phyloP scores from a whole-genome alignment of 345 rosid genomes.

The Acer campestre region DNA sequence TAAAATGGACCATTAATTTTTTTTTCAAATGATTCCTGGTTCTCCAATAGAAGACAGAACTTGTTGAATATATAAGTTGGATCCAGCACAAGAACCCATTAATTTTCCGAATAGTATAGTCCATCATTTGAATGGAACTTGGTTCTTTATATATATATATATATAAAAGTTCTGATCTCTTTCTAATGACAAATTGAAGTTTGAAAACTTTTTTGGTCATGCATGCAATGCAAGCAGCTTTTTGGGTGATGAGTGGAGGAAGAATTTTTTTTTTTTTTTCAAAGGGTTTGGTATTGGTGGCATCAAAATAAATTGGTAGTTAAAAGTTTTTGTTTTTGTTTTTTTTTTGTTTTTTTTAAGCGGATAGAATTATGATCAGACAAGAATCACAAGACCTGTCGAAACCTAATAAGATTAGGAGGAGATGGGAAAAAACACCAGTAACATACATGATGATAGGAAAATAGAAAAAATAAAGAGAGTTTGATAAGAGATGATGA shows the following conservation, averaged over 20 bases:
- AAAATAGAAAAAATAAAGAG: background rate
- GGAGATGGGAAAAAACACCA: background rate
- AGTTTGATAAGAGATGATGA: background rate
- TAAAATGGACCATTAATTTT: conserved; percentile 22
- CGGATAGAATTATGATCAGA: too few relatives aligned
- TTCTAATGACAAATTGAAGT: conserved; percentile 14
- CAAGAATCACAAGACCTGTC: too few relatives aligned
- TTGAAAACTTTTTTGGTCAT: conserved; percentile 18
- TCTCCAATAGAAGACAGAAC: conserved; percentile 22
- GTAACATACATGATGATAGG: background rate
- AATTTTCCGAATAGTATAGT: conserved; percentile 7
- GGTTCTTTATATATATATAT: background rate
- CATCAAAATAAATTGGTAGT: background rate
- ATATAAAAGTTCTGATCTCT: background rate
- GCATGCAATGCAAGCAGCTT: conserved; percentile 14
- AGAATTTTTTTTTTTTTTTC: conserved; percentile 11
- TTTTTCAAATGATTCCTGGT: conserved; percentile 18
- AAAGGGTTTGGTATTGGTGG: conserved; percentile 16
- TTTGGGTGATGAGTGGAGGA: conserved; percentile 23
- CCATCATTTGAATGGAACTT: background rate
- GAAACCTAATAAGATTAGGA: too few relatives aligned
- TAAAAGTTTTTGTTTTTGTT: too few relatives aligned
- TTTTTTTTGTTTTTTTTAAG: too few relatives aligned
- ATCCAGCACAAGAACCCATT: conserved; percentile 17
- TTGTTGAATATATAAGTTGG: conserved; percentile 15